Percentiles rank a stretch among this genome's conserved stretches.
Conservation (phyloP, 1,284 basidiomycete genomes). For the Chalciporus sp. region DNA sequence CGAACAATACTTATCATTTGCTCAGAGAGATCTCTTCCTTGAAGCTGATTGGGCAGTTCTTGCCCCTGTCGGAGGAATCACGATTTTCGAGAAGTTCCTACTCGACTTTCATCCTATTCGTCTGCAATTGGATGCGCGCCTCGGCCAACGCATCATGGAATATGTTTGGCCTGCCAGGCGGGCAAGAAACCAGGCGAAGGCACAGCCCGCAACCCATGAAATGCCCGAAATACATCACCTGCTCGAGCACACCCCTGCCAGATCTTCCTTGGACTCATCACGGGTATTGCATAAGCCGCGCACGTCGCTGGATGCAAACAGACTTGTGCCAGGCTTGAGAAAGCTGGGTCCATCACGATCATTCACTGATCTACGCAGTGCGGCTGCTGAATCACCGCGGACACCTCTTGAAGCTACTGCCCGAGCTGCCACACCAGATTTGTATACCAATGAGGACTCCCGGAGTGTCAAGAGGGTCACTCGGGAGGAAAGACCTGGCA, state of each 20-base stretch:
- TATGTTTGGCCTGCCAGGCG: constrained; percentile 82
- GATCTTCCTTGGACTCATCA: constrained; percentile 50
- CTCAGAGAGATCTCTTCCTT: constrained; percentile 66
- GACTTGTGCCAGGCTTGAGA: constrained; percentile 41
- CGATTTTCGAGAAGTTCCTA: constrained; percentile 86
- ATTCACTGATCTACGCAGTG: constrained; percentile 65
- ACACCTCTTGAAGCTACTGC: constrained; percentile 22
- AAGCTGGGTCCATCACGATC: constrained; percentile 64
- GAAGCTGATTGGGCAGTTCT: constrained; percentile 78
- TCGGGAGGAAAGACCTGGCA: constrained; percentile 31
- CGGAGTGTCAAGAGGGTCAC: constrained; percentile 21
- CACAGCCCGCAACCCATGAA: constrained; percentile 11
- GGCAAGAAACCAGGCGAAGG: constrained; percentile 38
- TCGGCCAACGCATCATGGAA: constrained; percentile 85
- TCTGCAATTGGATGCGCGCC: constrained; percentile 82
- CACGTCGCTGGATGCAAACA: constrained; percentile 32
- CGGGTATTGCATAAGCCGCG: constrained; percentile 36
- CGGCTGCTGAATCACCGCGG: constrained; percentile 42
- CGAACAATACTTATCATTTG: no score
- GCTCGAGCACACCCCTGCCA: constrained; percentile 19
- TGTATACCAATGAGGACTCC: constrained; percentile 27
- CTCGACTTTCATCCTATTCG: constrained; percentile 86
- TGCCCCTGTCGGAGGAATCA: constrained; percentile 93
- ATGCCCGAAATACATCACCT: constrained; percentile 22
- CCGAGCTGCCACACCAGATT: constrained; percentile 21